Evolutionary conservation across 1,284 basidiomycete species (phyloP).

Genomic region (Leccinum subrobustum): DNA sequence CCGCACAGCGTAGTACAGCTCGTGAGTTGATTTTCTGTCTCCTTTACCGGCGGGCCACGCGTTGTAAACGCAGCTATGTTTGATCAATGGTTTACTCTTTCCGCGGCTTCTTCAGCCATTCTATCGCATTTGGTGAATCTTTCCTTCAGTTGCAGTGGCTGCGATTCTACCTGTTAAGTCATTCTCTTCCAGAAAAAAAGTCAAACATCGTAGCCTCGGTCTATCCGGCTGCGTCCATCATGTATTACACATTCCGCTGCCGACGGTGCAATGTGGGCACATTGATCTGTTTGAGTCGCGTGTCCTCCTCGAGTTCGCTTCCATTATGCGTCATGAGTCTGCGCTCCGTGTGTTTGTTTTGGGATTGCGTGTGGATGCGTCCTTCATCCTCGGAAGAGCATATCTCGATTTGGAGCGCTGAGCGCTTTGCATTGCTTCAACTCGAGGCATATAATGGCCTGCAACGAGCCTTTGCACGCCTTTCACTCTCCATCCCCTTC

Average conservation of each 20-base stretch:
- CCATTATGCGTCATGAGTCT: not conserved
- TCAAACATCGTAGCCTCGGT: not conserved
- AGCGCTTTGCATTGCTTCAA: not conserved
- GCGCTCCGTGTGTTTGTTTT: not conserved
- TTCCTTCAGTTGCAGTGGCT: not conserved
- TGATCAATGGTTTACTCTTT: not conserved
- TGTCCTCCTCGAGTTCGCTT: not conserved
- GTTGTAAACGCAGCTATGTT: not conserved
- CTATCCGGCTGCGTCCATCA: not conserved
- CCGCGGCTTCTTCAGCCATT: not conserved
- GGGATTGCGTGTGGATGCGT: not conserved
- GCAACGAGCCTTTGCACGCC: not conserved
- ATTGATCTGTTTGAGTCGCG: not conserved
- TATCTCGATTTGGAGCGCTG: conserved; percentile 4
- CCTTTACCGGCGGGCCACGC: not conserved
- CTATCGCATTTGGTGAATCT: not conserved
- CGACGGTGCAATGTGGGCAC: not conserved
- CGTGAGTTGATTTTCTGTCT: not conserved
- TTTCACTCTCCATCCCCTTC: not conserved
- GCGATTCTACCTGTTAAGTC: not conserved
- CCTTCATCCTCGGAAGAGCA: conserved; percentile 2
- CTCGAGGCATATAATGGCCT: conserved; percentile 19
- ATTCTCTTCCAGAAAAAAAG: not conserved
- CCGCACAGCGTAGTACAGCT: not conserved
- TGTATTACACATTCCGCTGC: not conserved